Base-by-base conservation (phyloP, 129 eudicot genomes). In the Pulicaria dysenterica region DNA sequence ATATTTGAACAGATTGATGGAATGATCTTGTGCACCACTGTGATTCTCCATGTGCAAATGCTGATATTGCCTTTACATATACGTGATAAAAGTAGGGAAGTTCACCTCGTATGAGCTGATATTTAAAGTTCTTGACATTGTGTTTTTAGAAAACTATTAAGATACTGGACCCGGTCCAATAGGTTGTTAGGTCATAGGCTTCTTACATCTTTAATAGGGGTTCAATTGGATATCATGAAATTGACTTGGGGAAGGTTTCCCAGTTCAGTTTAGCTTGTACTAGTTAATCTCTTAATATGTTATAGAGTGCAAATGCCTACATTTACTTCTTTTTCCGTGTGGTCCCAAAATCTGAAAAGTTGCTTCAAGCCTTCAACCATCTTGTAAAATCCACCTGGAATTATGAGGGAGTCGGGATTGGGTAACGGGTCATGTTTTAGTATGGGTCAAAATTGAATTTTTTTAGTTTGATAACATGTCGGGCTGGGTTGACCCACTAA, bases 11-110 rank as follows among this genome's bases (percentile, higher is more conserved):
- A 24, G 49, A 49, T 77, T 67, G 39, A 57, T 67, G 58, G 67
- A 47, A 67, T 58, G 69, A 63, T 39, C 51, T 73, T 47, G 70
- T 66, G 9, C 17, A 24, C 7, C 50, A 38, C 36, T 38, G 19
- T 42, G 80, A 70, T 77, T 77, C 77, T 62, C 81, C 76, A 61
- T 70, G 71, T 59, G 70, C 71, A 40, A 69, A 59, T 54, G 45
- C 5, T 77, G 54, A 77, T 61, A 50, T 42, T 69, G 56, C 42
- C 9, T 77, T 41, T 45, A 49, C 60, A 70, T 9, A 42, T 60
- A 56, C 37, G 19, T 46, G 58, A 39, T 47, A 12, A 24, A 66
- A 56, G 14, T 67, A 67, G 68, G 67, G 31, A 11, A 65, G 63
- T 17, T 15, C 38, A 65, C 34, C 44, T 44, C 50, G 14, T 56